A percentile compares a stretch with the other conserved stretches of the same genome.
These are phyloP conservation scores for Phanerodontia chrysosporium DNA, from an alignment of 768 basidiomycete species.

Conservation along the genomic window DNA sequence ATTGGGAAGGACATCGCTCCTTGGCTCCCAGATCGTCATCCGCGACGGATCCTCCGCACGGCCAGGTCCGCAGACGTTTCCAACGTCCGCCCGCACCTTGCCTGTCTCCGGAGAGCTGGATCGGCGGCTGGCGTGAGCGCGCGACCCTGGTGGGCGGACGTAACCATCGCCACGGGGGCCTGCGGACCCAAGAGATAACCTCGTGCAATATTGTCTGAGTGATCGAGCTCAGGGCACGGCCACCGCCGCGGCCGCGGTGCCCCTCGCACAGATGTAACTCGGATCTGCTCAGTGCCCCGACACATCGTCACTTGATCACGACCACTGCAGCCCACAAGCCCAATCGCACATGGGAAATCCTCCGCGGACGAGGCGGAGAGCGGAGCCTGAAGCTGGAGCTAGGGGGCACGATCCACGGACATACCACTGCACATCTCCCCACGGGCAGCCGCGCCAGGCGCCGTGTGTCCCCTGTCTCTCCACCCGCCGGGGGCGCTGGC, in stretches of 20 bases:
- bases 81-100: background rate
- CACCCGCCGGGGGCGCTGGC: background rate
- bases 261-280: background rate
- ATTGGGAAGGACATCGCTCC: conserved; percentile 4
- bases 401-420: background rate
- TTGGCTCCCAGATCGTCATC: conserved; percentile 3
- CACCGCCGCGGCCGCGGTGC: background rate
- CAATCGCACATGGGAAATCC: background rate
- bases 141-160: background rate
- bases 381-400: background rate
- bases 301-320: background rate
- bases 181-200: background rate
- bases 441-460: background rate
- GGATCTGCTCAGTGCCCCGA: conserved; percentile 1
- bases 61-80: background rate
- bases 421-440: background rate
- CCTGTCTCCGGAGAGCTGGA: background rate
- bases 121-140: background rate
- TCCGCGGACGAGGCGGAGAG: background rate
- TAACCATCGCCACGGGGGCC: background rate
- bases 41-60: conserved; percentile 11
- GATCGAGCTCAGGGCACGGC: background rate
- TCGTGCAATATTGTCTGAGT: background rate
- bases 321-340: background rate
- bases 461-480: background rate